Evolutionary conservation across 2,329 filamentous ascomycete genomes (phyloP).

Genomic region (Aspergillus hortae): DNA sequence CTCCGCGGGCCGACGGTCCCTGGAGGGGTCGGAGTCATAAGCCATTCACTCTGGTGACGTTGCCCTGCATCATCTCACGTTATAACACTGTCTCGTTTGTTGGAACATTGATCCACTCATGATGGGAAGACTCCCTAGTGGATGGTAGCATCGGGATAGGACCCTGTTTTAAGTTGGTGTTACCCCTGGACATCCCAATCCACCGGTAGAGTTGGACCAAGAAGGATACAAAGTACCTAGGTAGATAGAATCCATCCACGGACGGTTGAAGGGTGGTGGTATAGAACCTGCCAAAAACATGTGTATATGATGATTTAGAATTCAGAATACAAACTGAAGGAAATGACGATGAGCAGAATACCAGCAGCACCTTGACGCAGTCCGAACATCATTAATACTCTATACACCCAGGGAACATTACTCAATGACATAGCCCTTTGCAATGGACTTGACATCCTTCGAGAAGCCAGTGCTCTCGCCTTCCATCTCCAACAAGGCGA

Average conservation of each 20-base stretch:
- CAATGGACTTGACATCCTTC: slow-evolving; percentile 43
- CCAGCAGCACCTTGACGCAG: slow-evolving; percentile 14
- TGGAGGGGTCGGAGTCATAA: not conserved
- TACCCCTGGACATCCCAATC: no score
- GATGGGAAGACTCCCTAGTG: not conserved
- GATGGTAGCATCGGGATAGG: no score
- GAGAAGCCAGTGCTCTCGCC: slow-evolving; percentile 43
- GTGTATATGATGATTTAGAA: slow-evolving; percentile 12
- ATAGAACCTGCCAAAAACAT: not conserved
- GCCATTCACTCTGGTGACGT: not conserved
- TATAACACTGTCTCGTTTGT: not conserved
- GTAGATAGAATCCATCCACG: no score
- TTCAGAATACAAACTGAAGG: slow-evolving; percentile 16
- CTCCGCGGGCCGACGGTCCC: no score
- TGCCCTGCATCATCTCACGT: not conserved
- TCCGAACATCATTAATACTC: slow-evolving; percentile 38
- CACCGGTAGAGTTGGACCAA: no score
- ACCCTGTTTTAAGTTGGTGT: no score
- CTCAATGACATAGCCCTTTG: slow-evolving; percentile 45
- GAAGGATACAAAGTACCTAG: no score
- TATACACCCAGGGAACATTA: slow-evolving; percentile 32
- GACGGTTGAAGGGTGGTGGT: not conserved
- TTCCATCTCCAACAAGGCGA: slow-evolving; percentile 44
- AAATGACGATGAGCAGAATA: slow-evolving; percentile 16
- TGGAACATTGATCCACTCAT: not conserved